Evolutionary conservation across 257 asterid species (phyloP).

Genomic region (Fraxinus americana): DNA sequence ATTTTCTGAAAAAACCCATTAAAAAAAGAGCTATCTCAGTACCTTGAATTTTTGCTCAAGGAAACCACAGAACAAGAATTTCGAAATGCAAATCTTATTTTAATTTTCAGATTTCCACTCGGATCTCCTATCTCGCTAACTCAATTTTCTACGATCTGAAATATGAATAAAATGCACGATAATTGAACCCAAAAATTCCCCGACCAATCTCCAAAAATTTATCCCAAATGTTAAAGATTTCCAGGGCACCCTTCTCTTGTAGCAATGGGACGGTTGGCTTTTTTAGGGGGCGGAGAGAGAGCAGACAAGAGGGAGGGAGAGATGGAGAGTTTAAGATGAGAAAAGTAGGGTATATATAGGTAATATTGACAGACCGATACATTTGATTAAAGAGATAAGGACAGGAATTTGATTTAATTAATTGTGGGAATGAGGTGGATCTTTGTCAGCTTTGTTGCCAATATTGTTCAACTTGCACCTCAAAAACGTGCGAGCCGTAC

Average conservation of each 20-base stretch:
- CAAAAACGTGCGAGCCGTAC: slow-evolving; percentile 2
- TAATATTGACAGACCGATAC: neutral
- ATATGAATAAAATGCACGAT: neutral
- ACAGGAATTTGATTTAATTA: slow-evolving; percentile 2
- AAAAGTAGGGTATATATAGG: neutral
- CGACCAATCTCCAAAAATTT: neutral
- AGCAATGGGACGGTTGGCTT: slow-evolving; percentile 25
- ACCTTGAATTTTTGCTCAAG: neutral
- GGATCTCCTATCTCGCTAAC: neutral
- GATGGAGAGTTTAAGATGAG: neutral
- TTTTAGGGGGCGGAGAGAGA: neutral
- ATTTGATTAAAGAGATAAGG: neutral
- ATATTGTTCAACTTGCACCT: neutral
- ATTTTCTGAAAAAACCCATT: neutral
- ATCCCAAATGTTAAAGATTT: slow-evolving; percentile 22
- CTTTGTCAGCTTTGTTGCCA: slow-evolving; percentile 22
- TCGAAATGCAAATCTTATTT: neutral
- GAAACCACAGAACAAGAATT: neutral
- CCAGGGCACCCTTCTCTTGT: neutral
- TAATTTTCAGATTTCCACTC: neutral
- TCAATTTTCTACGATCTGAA: neutral
- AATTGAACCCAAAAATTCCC: neutral
- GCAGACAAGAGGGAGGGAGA: neutral
- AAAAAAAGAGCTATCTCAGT: neutral
- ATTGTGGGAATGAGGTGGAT: slow-evolving; percentile 2